Evolutionary conservation across 225 moss, liverwort and hornwort species (phyloP).

Genomic region (Thuidium tamariscinum): DNA sequence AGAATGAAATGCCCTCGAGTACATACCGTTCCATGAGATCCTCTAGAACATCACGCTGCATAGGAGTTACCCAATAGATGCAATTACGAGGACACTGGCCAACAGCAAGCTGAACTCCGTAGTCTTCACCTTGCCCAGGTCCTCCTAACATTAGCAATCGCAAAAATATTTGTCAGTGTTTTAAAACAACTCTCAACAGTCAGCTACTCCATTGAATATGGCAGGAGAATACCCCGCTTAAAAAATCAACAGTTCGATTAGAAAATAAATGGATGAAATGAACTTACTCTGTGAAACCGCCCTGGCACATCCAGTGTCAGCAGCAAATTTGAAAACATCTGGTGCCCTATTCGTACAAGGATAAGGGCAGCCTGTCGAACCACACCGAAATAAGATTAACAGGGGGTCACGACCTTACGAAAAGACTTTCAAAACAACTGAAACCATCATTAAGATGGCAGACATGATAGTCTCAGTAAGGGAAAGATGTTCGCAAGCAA

Average conservation of each 20-base stretch:
- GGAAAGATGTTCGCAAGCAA: neutral
- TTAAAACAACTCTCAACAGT: neutral
- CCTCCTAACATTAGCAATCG: constrained; percentile 12
- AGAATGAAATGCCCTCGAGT: neutral
- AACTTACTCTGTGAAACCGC: constrained; percentile 50
- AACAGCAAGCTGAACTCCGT: constrained; percentile 82
- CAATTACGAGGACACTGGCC: constrained; percentile 96
- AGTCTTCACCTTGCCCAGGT: constrained; percentile 66
- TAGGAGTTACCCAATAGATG: constrained; percentile 81
- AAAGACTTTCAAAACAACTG: neutral
- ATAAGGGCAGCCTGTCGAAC: constrained; percentile 65
- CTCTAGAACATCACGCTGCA: constrained; percentile 64
- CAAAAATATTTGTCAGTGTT: neutral
- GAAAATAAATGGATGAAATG: neutral
- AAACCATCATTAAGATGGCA: neutral
- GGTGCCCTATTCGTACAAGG: constrained; percentile 81
- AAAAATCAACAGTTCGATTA: neutral
- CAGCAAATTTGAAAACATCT: constrained; percentile 68
- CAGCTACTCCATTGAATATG: neutral
- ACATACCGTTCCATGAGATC: constrained; percentile 60
- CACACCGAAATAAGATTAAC: neutral
- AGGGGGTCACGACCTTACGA: neutral
- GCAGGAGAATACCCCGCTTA: neutral
- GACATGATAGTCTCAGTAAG: neutral
- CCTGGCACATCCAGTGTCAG: constrained; percentile 78